Base-by-base conservation (phyloP, 2,329 filamentous ascomycete genomes). In the Aspergillus arachidicola region DNA sequence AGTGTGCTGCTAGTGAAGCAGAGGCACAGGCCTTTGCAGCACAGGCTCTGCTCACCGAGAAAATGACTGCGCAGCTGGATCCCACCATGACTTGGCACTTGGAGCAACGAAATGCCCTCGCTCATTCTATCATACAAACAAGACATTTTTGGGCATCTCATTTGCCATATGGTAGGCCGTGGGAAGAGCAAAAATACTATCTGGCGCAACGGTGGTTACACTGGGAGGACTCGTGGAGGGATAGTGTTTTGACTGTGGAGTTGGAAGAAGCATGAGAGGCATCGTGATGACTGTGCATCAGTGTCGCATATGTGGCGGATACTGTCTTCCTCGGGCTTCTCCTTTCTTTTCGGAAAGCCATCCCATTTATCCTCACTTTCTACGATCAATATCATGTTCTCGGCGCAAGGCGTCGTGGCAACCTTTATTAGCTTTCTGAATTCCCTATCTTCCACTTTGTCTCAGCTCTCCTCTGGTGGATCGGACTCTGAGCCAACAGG, bases 221-320 rank as follows among this genome's bases (percentile, higher is more conserved):
- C n/a, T 59, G 57, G 57, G 57, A 51, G 45, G 57, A 59, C 38
- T 50, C 45, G 32, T 59, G 45, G 45, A 23, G 57, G 21, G 45
- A 59, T 26, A 30, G 28, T 21, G 48, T 51, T 23, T n/a, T 51
- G 26, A 30, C 28, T 12, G 26, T 30, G 1, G 48, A 51, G 14
- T 21, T 51, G 14, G 26, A 26, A 26, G n/a, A 23, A 7, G n/a
- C 41, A 1, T 45, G 12, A 12, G n/a, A 2, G 6, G 9, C 4
- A 45, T 6, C 7, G 16, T 45, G 7, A 45, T 45, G 9, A 3
- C 36, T 38, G 36, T 38, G 11, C 11, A 6, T 23, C 1, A 23
- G 23, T 23, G 23, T 23, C 23, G 23, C 23, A 23, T 23, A 23
- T 23, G 2, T 23, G 23, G 23, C 2, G 23, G 23, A 3, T 23